Evolutionary conservation across 495 filamentous ascomycete species (phyloP).

Genomic region (Aspergillus carlsbadensis): DNA sequence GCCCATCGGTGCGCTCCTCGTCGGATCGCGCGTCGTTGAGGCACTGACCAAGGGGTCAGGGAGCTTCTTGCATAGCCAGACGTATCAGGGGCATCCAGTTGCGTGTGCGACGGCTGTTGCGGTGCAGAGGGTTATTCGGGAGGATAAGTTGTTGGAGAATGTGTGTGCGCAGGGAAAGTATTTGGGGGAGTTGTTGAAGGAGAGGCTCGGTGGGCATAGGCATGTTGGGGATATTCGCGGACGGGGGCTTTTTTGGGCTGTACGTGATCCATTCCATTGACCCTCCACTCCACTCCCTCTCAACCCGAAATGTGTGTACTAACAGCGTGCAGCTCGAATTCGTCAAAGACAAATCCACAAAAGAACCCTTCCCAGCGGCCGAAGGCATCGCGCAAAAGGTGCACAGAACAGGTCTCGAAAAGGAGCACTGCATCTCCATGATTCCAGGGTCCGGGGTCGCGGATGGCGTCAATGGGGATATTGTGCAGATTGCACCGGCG

Average conservation of each 20-base stretch:
- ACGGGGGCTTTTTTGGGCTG: slow-evolving; percentile 52
- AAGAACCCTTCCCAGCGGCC: slow-evolving; percentile 45
- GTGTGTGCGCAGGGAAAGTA: slow-evolving; percentile 44
- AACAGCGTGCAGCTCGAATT: slow-evolving; percentile 47
- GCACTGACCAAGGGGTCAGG: slow-evolving; percentile 50
- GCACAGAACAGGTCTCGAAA: slow-evolving; percentile 47
- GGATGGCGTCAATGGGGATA: slow-evolving; percentile 67
- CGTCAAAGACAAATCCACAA: slow-evolving; percentile 51
- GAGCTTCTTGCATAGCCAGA: slow-evolving; percentile 50
- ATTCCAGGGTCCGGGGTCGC: slow-evolving; percentile 69
- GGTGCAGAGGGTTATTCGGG: slow-evolving; percentile 45
- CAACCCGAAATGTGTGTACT: slow-evolving; percentile 8
- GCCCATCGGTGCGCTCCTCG: slow-evolving; percentile 57
- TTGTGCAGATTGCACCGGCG: slow-evolving; percentile 69
- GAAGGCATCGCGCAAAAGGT: slow-evolving; percentile 43
- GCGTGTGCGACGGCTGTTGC: slow-evolving; percentile 47
- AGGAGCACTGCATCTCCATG: slow-evolving; percentile 58
- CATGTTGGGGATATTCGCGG: slow-evolving; percentile 56
- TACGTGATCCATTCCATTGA: slow-evolving; percentile 24
- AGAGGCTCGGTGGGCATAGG: slow-evolving; percentile 33
- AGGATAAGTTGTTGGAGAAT: slow-evolving; percentile 45
- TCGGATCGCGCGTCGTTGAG: slow-evolving; percentile 49
- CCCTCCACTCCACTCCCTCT: too few relatives aligned
- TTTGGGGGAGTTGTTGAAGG: slow-evolving; percentile 37
- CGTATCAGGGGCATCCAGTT: slow-evolving; percentile 53